A percentile compares a stretch with the other conserved stretches of the same genome.
Conservation (phyloP, 163 green algal species). For the Trebouxia gelatinosa region DNA sequence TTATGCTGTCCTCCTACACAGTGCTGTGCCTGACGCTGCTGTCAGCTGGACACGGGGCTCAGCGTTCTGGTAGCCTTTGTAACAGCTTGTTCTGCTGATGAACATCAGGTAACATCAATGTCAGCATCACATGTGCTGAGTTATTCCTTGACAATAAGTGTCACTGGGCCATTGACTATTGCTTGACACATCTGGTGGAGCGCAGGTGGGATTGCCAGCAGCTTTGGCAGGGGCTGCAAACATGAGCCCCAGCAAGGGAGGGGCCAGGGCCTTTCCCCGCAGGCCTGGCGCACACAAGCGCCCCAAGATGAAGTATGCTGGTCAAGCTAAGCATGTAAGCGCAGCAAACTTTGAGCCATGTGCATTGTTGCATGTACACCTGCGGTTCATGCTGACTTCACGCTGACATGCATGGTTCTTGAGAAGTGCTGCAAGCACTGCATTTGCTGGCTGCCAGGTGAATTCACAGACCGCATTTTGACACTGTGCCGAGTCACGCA, state of each 20-base stretch:
- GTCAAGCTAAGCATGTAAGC: constrained; percentile 13
- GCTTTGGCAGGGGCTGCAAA: constrained; percentile 17
- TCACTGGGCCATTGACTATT: too few species aligned
- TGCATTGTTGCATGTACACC: neutral
- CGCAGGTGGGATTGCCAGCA: constrained; percentile 11
- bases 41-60: neutral
- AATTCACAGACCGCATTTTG: too few species aligned
- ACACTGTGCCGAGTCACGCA: too few species aligned
- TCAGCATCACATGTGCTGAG: too few species aligned
- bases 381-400: too few species aligned
- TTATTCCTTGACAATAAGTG: too few species aligned
- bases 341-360: neutral
- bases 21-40: neutral
- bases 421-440: too few species aligned
- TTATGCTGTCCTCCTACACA: too few species aligned
- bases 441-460: too few species aligned
- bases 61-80: neutral
- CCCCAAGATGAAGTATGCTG: constrained; percentile 3
- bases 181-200: constrained; percentile 7
- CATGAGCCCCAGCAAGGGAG: constrained; percentile 20
- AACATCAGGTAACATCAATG: neutral
- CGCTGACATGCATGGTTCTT: too few species aligned
- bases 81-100: neutral
- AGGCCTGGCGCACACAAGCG: neutral
- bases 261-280: neutral